phyloP scores from a whole-genome alignment of 305 asterid species.

The Striga hermonthica region DNA sequence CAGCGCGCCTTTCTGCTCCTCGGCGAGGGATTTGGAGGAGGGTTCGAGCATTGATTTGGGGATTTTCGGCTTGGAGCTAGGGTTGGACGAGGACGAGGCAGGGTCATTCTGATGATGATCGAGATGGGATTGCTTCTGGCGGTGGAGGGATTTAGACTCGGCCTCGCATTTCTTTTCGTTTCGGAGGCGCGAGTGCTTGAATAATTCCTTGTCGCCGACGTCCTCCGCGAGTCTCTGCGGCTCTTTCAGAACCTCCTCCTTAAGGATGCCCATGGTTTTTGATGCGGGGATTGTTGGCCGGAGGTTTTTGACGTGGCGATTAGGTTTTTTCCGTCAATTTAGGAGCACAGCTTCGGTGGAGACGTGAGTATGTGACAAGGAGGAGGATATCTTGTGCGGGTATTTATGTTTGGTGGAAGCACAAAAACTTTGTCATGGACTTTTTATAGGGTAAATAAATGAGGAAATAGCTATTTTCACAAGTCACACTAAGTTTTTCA shows the following conservation, averaged over 20 bases:
- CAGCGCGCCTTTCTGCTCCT: conserved; percentile 42
- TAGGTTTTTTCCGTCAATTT: too few relatives aligned
- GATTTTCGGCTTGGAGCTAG: conserved; percentile 43
- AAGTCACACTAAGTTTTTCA: too few relatives aligned
- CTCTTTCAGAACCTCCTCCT: conserved; percentile 68
- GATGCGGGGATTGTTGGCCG: background rate
- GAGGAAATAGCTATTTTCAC: too few relatives aligned
- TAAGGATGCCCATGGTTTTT: conserved; percentile 64
- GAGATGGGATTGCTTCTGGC: conserved; percentile 42
- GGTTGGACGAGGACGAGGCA: conserved; percentile 38
- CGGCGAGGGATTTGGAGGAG: conserved; percentile 52
- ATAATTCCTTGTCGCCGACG: conserved; percentile 60
- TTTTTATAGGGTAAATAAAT: too few relatives aligned
- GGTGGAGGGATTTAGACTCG: conserved; percentile 62
- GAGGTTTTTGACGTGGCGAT: too few relatives aligned
- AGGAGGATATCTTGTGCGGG: too few relatives aligned
- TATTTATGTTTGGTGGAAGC: too few relatives aligned
- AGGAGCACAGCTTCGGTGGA: too few relatives aligned
- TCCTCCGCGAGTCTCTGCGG: conserved; percentile 58
- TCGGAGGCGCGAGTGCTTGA: conserved; percentile 80
- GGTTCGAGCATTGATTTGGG: conserved; percentile 58
- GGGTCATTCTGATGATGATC: conserved; percentile 36
- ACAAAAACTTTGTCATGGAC: too few relatives aligned
- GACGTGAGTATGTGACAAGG: too few relatives aligned
- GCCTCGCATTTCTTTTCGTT: conserved; percentile 81